Percentiles rank a stretch among this genome's conserved stretches.
Conservation (phyloP, 306 rosid species). For the Prunus dulcis region DNA sequence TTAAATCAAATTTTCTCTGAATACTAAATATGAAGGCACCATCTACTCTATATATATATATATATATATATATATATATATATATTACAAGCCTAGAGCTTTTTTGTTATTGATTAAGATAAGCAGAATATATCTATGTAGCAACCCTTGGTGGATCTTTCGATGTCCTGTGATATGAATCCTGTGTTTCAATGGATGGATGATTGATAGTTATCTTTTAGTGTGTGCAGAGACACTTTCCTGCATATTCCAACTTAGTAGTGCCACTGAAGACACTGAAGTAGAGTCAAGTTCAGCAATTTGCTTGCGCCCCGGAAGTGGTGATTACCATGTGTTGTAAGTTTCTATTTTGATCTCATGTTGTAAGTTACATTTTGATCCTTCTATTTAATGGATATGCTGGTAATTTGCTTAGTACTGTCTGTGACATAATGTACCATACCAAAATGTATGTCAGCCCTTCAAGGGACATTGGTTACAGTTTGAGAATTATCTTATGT, state of each 20-base stretch:
- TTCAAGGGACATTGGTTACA: neutral
- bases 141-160: neutral
- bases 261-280: constrained; percentile 66
- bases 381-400: neutral
- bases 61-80: no score
- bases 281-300: constrained; percentile 55
- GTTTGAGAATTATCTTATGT: neutral
- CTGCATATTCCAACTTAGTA: constrained; percentile 76
- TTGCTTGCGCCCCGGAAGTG: constrained; percentile 67
- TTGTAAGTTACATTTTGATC: neutral
- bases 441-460: neutral
- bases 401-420: neutral
- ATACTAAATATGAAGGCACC: neutral
- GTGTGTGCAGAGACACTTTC: constrained; percentile 67
- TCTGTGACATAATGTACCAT: constrained; percentile 4
- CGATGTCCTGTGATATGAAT: neutral
- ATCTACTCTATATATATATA: neutral
- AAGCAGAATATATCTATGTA: neutral
- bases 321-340: constrained; percentile 88
- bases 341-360: constrained; percentile 20
- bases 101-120: neutral
- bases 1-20: neutral
- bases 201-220: constrained; percentile 12
- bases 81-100: neutral
- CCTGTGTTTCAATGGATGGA: constrained; percentile 1